These are phyloP conservation scores for Peronospora tabacina DNA, from an alignment of 352 stramenopile genomes.

Conservation along the genomic window DNA sequence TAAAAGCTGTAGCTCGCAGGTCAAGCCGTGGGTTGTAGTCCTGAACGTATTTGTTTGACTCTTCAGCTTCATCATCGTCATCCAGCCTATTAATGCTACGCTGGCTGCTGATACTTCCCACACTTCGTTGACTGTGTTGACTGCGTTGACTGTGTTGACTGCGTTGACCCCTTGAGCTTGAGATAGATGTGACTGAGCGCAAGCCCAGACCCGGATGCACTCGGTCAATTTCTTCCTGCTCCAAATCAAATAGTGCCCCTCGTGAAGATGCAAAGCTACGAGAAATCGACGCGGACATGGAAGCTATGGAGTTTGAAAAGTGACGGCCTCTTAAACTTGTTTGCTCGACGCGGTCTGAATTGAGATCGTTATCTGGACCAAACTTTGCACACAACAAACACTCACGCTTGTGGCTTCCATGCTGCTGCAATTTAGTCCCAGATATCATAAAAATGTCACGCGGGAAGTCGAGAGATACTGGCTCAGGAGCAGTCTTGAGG, in stretches of 20 bases:
- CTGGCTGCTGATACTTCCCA: constrained; percentile 19
- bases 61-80: constrained; percentile 19
- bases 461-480: constrained; percentile 1
- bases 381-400: constrained; percentile 64
- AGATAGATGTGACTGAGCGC: constrained; percentile 19
- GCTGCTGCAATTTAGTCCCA: constrained; percentile 6
- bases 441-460: constrained; percentile 10
- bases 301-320: constrained; percentile 22
- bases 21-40: constrained; percentile 13
- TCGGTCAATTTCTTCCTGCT: constrained; percentile 25
- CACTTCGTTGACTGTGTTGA: constrained; percentile 9
- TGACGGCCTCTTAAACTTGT: constrained; percentile 14
- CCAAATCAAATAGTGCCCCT: constrained; percentile 15
- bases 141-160: constrained; percentile 10
- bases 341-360: not conserved
- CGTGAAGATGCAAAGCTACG: constrained; percentile 10
- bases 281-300: constrained; percentile 21
- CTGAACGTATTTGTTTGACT: constrained; percentile 18
- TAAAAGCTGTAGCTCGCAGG: constrained; percentile 25
- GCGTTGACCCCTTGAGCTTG: constrained; percentile 13
- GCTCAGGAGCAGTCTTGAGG: constrained; percentile 17
- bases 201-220: constrained; percentile 24
- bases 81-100: constrained; percentile 20
- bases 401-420: constrained; percentile 23
- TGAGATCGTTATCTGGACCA: constrained; percentile 21